Base-by-base conservation (phyloP, 495 filamentous ascomycete species). In the Hyaloscypha hepaticicola region DNA sequence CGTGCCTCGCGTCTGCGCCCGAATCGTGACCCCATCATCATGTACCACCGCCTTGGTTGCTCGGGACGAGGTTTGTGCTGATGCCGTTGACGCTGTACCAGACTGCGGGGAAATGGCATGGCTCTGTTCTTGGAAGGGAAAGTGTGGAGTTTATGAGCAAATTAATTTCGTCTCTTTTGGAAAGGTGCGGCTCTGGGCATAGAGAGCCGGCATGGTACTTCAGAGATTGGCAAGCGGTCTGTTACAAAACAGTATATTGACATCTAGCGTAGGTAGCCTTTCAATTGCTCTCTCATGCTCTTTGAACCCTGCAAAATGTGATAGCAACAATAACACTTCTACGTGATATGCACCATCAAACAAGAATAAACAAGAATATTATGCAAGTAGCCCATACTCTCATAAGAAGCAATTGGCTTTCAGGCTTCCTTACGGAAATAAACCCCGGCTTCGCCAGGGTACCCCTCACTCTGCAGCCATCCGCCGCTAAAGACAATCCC, bases 391-490 rank as follows among this genome's bases (percentile, higher is more conserved):
- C n/a, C n/a, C n/a, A n/a, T n/a, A n/a, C n/a, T n/a, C n/a, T n/a
- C n/a, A n/a, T n/a, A n/a, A n/a, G n/a, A n/a, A n/a, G n/a, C n/a
- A n/a, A n/a, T n/a, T n/a, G n/a, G n/a, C n/a, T n/a, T n/a, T n/a
- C n/a, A n/a, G n/a, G n/a, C n/a, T n/a, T n/a, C n/a, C n/a, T n/a
- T n/a, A n/a, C n/a, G n/a, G n/a, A n/a, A 57, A 29, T 19, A 57
- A 33, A 34, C 31, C 31, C 31, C 38, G 19, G 11, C 9, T 22
- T 59, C 11, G n/a, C 25, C 22, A 53, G 25, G 5, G 28, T 29
- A 56, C 53, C 16, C 41, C 38, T 34, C 62, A 50, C 57, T 61
- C 29, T 55, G 58, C 64, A 66, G 22, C 29, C 19, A 41, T 48
- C 63, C 63, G 57, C 26, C 56, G n/a, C 57, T 60, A 52, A 56